These are phyloP conservation scores for Grosmannia serpens DNA, from an alignment of 2,329 filamentous ascomycete genomes.

Conservation along the genomic window DNA sequence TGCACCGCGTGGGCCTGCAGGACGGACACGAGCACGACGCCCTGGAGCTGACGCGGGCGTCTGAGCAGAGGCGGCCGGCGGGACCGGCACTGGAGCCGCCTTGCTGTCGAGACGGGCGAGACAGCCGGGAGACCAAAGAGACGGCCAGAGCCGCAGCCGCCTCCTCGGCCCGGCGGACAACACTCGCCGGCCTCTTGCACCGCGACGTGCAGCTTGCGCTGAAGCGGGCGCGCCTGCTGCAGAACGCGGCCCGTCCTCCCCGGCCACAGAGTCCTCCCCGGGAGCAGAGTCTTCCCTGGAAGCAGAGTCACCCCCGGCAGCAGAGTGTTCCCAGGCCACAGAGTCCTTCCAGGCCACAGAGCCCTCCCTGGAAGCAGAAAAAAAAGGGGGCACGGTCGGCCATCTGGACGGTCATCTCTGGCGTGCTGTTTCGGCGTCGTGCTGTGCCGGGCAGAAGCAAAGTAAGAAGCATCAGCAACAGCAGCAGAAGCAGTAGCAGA, in stretches of 20 bases:
- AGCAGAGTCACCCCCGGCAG: too few relatives aligned
- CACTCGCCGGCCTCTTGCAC: background rate
- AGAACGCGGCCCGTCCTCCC: background rate
- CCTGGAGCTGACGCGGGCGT: background rate
- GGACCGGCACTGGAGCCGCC: background rate
- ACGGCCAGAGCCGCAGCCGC: background rate
- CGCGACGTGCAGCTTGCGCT: background rate
- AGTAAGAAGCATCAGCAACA: too few relatives aligned
- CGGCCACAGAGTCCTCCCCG: background rate
- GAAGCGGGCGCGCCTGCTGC: background rate
- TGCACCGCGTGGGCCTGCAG: background rate
- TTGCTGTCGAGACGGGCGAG: background rate
- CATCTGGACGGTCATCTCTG: background rate
- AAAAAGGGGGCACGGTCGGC: background rate
- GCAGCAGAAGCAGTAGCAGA: too few relatives aligned
- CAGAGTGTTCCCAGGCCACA: too few relatives aligned
- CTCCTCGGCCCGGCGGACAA: background rate
- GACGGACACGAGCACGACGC: background rate
- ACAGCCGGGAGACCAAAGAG: background rate
- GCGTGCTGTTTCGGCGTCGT: background rate
- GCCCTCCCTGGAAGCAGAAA: too few relatives aligned
- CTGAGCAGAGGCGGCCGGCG: background rate
- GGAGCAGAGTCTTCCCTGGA: too few relatives aligned
- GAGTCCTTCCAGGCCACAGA: too few relatives aligned
- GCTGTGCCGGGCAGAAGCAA: too few relatives aligned